These are phyloP conservation scores for Malus sylvestris DNA, from an alignment of 306 rosid genomes.

Conservation along the genomic window DNA sequence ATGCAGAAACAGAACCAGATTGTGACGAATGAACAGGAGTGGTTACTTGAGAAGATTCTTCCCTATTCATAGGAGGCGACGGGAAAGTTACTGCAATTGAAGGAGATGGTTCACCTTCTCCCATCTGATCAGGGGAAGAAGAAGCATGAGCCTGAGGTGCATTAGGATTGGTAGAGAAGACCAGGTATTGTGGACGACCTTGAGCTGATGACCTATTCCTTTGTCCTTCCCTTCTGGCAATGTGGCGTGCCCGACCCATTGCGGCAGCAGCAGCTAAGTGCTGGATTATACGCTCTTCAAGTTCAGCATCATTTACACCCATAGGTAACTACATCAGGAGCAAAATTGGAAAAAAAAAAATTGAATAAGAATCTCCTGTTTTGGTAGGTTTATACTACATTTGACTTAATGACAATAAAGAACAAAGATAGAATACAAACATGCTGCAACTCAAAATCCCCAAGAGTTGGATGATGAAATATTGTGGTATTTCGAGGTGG, in stretches of 20 bases:
- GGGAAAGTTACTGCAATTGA: slow-evolving; percentile 34
- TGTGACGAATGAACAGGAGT: slow-evolving; percentile 36
- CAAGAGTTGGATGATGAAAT: slow-evolving; percentile 97
- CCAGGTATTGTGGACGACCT: slow-evolving; percentile 77
- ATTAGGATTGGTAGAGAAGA: slow-evolving; percentile 74
- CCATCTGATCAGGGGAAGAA: slow-evolving; percentile 61
- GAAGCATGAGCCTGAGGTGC: slow-evolving; percentile 53
- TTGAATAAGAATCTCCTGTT: neutral
- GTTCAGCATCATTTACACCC: slow-evolving; percentile 87
- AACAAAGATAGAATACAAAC: slow-evolving; percentile 43
- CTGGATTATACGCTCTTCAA: slow-evolving; percentile 94
- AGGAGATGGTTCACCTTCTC: slow-evolving; percentile 55
- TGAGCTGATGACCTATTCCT: slow-evolving; percentile 81
- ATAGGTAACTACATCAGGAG: slow-evolving; percentile 66
- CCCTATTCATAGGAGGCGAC: slow-evolving; percentile 43
- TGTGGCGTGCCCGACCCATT: slow-evolving; percentile 94
- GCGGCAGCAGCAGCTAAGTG: slow-evolving; percentile 99
- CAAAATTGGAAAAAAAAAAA: neutral
- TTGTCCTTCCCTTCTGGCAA: slow-evolving; percentile 91
- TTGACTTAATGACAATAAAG: neutral
- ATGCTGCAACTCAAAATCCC: slow-evolving; percentile 91
- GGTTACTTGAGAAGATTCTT: slow-evolving; percentile 41
- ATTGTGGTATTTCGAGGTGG: slow-evolving; percentile 74
- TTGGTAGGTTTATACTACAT: neutral
- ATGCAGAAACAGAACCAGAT: slow-evolving; percentile 48